These are phyloP conservation scores for Russula dissimulans DNA, from an alignment of 768 basidiomycete genomes.

Conservation along the genomic window DNA sequence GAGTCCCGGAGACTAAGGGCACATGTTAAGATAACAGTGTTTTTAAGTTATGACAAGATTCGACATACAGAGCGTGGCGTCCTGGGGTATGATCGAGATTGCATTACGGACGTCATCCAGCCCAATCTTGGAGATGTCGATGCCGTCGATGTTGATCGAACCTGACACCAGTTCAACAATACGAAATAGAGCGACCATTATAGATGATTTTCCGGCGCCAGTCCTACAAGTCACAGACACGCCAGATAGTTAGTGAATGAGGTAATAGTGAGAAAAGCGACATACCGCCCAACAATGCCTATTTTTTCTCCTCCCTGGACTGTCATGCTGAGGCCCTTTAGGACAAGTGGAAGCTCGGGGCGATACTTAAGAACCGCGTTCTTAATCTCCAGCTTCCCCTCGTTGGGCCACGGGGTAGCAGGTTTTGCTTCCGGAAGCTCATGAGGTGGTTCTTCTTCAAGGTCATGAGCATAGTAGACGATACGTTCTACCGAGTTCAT, in stretches of 20 bases:
- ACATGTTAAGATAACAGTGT: conserved; percentile 5
- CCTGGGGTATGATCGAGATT: conserved; percentile 79
- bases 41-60: conserved; percentile 39
- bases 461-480: conserved; percentile 64
- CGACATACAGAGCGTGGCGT: conserved; percentile 35
- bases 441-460: conserved; percentile 78
- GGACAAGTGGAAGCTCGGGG: conserved; percentile 77
- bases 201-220: conserved; percentile 83
- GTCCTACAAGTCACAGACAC: conserved; percentile 32
- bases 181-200: conserved; percentile 83
- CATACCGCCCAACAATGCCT: conserved; percentile 70
- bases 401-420: conserved; percentile 58
- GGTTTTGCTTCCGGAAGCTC: conserved; percentile 53
- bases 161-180: conserved; percentile 75
- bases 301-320: conserved; percentile 79
- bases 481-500: conserved; percentile 90
- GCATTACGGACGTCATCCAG: conserved; percentile 59
- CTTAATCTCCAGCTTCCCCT: conserved; percentile 66
- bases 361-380: conserved; percentile 76
- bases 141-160: conserved; percentile 66
- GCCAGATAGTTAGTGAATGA: not conserved
- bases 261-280: conserved; percentile 10
- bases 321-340: conserved; percentile 71
- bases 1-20: conserved; percentile 60
- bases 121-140: conserved; percentile 79